Base-by-base conservation (phyloP, 1,284 basidiomycete genomes). In the Ceratobasidium sp. region DNA sequence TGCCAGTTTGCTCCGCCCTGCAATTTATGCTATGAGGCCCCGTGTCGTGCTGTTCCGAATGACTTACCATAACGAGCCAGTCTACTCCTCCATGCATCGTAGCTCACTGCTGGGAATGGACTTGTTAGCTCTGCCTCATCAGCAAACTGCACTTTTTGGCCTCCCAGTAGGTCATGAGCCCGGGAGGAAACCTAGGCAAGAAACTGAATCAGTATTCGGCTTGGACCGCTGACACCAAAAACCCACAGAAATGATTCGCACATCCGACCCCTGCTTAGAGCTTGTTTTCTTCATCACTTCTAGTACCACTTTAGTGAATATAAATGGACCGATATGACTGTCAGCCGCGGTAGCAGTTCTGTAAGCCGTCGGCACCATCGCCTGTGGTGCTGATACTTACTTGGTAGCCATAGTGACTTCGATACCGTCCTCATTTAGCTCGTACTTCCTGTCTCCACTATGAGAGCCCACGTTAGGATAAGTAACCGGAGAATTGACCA, bases 1-100 rank as follows among this genome's bases (percentile, higher is more conserved):
- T 23, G 79, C 69, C 53, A n/a, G 63, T 47, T 49, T 80, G 76
- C 56, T 76, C 45, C 61, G 77, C 54, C 69, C 54, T 75, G 33
- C 7, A n/a, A 3, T 42, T 3, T 3, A 53, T 20, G 26, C 4
- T 37, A 17, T 10, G 33, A 45, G 20, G 60, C 17, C 23, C 2
- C 7, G 42, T 3, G 49, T 56, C 2, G 23, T n/a, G 26, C 15
- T 26, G 17, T 45, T 11, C 11, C 6, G 23, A 45, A 73, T 7
- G n/a, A 28, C 58, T 33, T 20, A 75, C 71, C 60, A 53, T 64
- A 75, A 15, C 71, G 56, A 26, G 45, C 60, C 15, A 63, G 8
- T 13, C 35, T 17, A 23, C 28, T 51, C 45, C 13, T 17, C 45
- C 42, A 66, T 17, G 64, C 26, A 51, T 66, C 42, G 11, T 28